Conservation (phyloP, 257 asterid species). For the Solanum sitiens region DNA sequence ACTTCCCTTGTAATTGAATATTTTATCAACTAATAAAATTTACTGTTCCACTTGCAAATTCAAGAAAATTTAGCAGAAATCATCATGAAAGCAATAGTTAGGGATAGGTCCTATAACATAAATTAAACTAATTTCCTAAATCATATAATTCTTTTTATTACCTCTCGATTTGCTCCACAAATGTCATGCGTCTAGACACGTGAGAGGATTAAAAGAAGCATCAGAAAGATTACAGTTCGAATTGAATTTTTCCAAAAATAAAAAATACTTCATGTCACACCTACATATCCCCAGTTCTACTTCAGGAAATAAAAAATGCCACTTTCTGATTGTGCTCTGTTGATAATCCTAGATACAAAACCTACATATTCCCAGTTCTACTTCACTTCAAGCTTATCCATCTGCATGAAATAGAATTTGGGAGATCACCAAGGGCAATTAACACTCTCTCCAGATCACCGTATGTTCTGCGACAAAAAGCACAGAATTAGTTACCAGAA, state of each 20-base stretch:
- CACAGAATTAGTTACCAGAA: neutral
- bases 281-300: neutral
- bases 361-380: neutral
- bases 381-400: neutral
- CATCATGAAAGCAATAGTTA: neutral
- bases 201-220: neutral
- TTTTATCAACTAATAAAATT: neutral
- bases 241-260: neutral
- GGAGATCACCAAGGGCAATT: neutral
- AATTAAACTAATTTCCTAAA: neutral
- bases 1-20: neutral
- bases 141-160: neutral
- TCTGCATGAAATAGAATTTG: neutral
- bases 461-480: neutral
- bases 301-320: neutral
- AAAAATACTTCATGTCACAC: neutral
- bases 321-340: neutral
- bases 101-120: neutral
- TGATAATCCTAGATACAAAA: neutral
- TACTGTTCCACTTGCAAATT: neutral
- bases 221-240: neutral
- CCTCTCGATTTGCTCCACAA: neutral
- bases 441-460: neutral
- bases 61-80: neutral
- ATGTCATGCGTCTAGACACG: neutral